Evolutionary conservation across 2,329 filamentous ascomycete species (phyloP), one percentile per base, ranked within the genome.

Genomic region (Trichophyton verrucosum): DNA sequence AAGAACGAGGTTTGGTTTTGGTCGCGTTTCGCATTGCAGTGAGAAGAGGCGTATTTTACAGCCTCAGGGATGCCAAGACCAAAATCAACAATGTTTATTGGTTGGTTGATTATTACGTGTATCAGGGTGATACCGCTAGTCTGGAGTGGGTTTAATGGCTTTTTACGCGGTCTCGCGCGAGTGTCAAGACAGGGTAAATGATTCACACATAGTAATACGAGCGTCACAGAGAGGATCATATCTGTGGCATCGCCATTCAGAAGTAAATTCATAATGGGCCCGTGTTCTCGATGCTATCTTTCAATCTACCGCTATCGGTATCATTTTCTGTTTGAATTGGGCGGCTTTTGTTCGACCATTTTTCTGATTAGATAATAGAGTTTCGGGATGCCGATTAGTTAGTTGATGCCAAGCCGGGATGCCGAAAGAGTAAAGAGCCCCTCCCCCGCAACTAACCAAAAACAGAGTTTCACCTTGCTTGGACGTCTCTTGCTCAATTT

Each of bases 381-480:
- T 51, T 46, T 58, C 56, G 56, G 56, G 33, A 58, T 58, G 36
- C 56, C 56, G 56, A 46, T n/a, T 17, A 44, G 15, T 6, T 17
- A 44, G 15, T 7, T 3, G 22, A 20, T 36, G 38, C 56, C 56
- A 58, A 42, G 56, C 11, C 42, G 56, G 36, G 17, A 58, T 58
- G 15, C 51, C 51, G 51, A 55, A 30, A 3, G 3, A 13, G 13
- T 53, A 30, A 38, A 38, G 33, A 38, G 51, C 51, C 51, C 51
- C 56, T n/a, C 42, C 56, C 56, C 36, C 56, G 42, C 42, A 36
- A 3, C 15, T 7, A 24, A 13, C 56, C 24, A 57, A 57, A 56
- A 33, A 56, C 17, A 56, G n/a, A 56, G n/a, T 30, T 57, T 42
- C 53, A 42, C 53, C 15, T 44, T 44, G 40, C 40, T 44, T 44